Evolutionary conservation across 768 basidiomycete species (phyloP), one percentile per base, ranked within the genome.

Genomic region (Boletus edulis): DNA sequence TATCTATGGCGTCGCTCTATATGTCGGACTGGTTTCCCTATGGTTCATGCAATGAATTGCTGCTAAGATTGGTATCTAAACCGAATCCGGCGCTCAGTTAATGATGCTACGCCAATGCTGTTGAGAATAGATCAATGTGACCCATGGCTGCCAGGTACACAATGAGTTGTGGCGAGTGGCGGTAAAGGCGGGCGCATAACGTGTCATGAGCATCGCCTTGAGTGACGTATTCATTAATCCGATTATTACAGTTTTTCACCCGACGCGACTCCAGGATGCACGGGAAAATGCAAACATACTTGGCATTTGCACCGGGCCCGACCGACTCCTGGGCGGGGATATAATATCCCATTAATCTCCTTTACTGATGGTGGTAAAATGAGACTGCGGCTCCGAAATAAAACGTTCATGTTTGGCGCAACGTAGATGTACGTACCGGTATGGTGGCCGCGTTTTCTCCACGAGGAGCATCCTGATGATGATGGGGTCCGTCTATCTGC

Each of bases 371-470:
- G 31, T 41, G 6, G 20, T 5, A 20, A 34, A 48, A 63, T 60
- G 52, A 57, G 49, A 40, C 62, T 55, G 48, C 62, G 64, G 58
- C 0, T 44, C 64, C 63, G 64, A 64, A 52, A 34, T n/a, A 40
- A 53, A 48, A 52, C 55, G 55, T 43, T 62, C 55, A 35, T 55
- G 45, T 41, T 49, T 41, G 41, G 57, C 49, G 29, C 43, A 44
- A 63, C 52, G 52, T 56, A 55, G 45, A 14, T 35, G 46, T 51
- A 39, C 51, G 17, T 39, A 14, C 29, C 29, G 5, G 29, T 53
- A 56, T 60, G 61, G 41, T 54, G 39, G 27, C 38, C 47, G 41
- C 50, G 45, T 57, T 58, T 63, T 40, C 39, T 52, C 55, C 63
- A 64, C 64, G 63, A 63, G 60, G 48, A 60, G 47, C 43, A 49